A percentile compares a stretch with the other conserved stretches of the same genome.
Conservation (phyloP, 1,284 basidiomycete species). For the Pterulicium gracile region DNA sequence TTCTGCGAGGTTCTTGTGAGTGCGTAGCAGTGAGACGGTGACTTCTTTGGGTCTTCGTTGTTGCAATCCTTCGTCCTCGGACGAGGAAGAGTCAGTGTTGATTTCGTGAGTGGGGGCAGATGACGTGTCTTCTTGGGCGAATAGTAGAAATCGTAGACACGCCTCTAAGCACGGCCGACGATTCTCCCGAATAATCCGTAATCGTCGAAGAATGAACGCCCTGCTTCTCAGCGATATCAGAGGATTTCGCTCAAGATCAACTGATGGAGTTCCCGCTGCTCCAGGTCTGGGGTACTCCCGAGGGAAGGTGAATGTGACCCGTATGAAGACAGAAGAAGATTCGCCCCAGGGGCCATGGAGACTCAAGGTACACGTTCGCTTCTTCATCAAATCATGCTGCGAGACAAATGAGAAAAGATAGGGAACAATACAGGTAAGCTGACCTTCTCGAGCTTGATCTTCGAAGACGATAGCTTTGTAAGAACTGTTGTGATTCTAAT, state of each 20-base stretch:
- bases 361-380: constrained; percentile 76
- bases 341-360: constrained; percentile 89
- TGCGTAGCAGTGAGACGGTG: constrained; percentile 42
- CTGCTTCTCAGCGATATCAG: constrained; percentile 69
- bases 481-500: constrained; percentile 68
- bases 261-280: constrained; percentile 57
- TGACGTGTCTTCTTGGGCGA: constrained; percentile 45
- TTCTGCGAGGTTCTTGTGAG: constrained; percentile 68
- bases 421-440: constrained; percentile 8
- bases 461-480: constrained; percentile 56
- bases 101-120: constrained; percentile 26
- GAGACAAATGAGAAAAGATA: constrained; percentile 7
- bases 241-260: constrained; percentile 78
- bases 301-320: constrained; percentile 88
- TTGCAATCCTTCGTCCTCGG: constrained; percentile 31
- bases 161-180: constrained; percentile 73
- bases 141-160: constrained; percentile 73
- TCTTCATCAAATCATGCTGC: constrained; percentile 75
- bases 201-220: constrained; percentile 64
- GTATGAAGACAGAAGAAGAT: constrained; percentile 68
- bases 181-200: constrained; percentile 61
- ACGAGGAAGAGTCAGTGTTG: constrained; percentile 45
- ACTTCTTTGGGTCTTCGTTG: constrained; percentile 34
- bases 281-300: constrained; percentile 62
- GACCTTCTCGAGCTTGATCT: constrained; percentile 82